Evolutionary conservation across 768 basidiomycete genomes (phyloP), one percentile per base, ranked within the genome.

Genomic region (Suillus decipiens): DNA sequence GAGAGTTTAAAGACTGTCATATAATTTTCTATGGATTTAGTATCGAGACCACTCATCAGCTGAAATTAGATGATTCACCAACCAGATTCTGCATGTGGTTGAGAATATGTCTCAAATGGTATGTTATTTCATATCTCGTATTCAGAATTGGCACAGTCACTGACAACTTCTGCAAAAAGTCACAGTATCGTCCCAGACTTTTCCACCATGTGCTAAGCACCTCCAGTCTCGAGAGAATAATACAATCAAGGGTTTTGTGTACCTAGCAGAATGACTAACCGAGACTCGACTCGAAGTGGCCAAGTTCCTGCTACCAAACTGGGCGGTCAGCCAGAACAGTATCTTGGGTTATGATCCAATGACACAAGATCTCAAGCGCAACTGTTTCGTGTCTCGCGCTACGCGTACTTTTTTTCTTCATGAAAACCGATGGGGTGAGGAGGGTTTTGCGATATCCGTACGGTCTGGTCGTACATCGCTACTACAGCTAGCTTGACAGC

Each of bases 111-210:
- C 37, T 19, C 1, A 24, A 10, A 57, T 57, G 56, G 56, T 57
- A 3, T 19, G 56, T 57, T 57, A 2, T 41, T n/a, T 31, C 8
- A 34, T 11, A n/a, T 10, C 15, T 17, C 37, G 2, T 17, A 51
- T 31, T 9, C 48, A 15, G 22, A 56, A 24, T 56, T 19, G 24
- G 10, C 19, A 24, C 19, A 5, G 28, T 57, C 56, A 57, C 39
- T 15, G 14, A 36, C 22, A 19, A 12, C 17, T 11, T 33, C 48
- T 58, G 47, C 39, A 64, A 55, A 34, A 7, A 19, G 37, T 22
- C 22, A 24, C 14, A 45, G 31, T 34, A 70, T 73, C 36, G 36
- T 37, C 36, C 36, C 36, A 28, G 28, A 28, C 28, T 28, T n/a
- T 28, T 28, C 28, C 7, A 37, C 11, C 36, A 37, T 37, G 11